phyloP scores from a whole-genome alignment of 306 rosid species.

The Prinsepia uniflora region DNA sequence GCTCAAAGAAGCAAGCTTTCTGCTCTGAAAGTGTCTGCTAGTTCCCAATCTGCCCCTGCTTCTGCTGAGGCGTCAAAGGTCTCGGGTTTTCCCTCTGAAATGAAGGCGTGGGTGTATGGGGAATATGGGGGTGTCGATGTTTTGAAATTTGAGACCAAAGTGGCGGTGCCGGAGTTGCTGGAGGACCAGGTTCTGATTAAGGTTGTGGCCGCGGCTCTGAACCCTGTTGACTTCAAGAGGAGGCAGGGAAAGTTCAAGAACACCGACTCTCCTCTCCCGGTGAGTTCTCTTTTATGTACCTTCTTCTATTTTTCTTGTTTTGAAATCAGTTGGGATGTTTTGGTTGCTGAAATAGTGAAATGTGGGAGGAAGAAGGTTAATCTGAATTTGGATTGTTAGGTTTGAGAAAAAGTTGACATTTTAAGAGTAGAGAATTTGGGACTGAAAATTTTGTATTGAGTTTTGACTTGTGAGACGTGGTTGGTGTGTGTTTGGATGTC shows the following conservation, averaged over 20 bases:
- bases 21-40: constrained; percentile 41
- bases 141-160: constrained; percentile 54
- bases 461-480: neutral
- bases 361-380: neutral
- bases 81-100: constrained; percentile 49
- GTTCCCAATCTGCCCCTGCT: constrained; percentile 57
- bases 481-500: neutral
- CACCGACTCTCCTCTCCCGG: constrained; percentile 95
- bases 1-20: constrained; percentile 13
- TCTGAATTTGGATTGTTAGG: neutral
- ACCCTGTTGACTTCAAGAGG: constrained; percentile 85
- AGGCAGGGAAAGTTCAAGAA: constrained; percentile 83
- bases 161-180: constrained; percentile 64
- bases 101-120: constrained; percentile 93
- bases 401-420: neutral
- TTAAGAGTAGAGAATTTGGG: neutral
- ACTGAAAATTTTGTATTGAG: neutral
- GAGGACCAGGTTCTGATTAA: constrained; percentile 78
- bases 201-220: constrained; percentile 83
- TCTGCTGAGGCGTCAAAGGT: constrained; percentile 44
- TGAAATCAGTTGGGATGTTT: neutral
- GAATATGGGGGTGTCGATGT: constrained; percentile 80
- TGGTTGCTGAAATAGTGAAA: constrained; percentile 11
- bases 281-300: constrained; percentile 14
- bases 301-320: neutral